phyloP scores from a whole-genome alignment of 2,329 filamentous ascomycete genomes.

The Colletotrichum viniferum region DNA sequence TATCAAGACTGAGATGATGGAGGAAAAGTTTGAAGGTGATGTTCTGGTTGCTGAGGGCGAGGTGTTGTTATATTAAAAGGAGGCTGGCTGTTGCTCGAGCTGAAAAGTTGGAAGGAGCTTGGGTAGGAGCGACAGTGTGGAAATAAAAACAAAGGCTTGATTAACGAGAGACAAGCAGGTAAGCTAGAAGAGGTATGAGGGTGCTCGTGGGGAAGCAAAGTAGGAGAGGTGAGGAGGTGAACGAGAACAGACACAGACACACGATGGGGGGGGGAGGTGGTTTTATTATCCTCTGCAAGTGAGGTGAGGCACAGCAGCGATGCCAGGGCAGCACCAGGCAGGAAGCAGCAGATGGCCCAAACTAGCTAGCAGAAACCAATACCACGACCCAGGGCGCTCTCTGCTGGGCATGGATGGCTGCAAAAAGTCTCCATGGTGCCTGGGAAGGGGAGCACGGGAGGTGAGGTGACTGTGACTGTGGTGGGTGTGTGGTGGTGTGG shows the following conservation, averaged over 20 bases:
- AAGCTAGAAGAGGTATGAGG: constrained; percentile 3
- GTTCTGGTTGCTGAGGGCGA: neutral
- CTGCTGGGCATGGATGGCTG: neutral
- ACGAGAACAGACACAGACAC: neutral
- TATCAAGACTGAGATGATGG: neutral
- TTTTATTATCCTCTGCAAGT: constrained; percentile 11
- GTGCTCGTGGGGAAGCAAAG: constrained; percentile 8
- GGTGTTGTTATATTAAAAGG: constrained; percentile 3
- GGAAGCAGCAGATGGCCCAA: neutral
- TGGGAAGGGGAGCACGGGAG: neutral
- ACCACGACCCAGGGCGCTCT: neutral
- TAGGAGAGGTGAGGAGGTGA: constrained; percentile 8
- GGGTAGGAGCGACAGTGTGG: constrained; percentile 12
- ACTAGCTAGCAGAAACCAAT: neutral
- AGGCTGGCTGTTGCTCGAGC: neutral
- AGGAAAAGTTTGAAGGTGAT: neutral
- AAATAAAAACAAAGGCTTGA: constrained; percentile 14
- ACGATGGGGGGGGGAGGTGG: constrained; percentile 10
- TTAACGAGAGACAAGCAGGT: constrained; percentile 21
- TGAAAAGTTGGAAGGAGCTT: constrained; percentile 2
- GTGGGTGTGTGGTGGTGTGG: neutral
- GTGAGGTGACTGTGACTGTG: neutral
- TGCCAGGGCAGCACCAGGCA: neutral
- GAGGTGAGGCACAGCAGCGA: constrained; percentile 12
- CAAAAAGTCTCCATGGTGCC: neutral